Evolutionary conservation across 73 alveolate species (phyloP).

Genomic region (Symbiodinium pilosum): DNA sequence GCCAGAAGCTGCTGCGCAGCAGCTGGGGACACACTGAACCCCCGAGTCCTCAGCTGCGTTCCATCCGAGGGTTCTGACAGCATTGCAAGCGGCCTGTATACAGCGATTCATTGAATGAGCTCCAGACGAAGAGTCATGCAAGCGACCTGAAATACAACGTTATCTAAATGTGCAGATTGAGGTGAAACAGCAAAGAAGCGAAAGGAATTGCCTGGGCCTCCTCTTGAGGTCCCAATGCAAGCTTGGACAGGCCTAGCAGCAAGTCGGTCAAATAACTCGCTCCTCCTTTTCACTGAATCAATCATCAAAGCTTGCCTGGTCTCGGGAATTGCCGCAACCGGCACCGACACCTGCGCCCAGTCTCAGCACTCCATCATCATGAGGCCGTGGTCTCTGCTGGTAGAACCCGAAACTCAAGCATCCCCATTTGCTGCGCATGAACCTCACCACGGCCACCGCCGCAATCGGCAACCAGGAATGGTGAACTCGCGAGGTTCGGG

Average conservation of each 20-base stretch:
- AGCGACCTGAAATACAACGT: no score
- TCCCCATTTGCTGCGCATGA: not conserved
- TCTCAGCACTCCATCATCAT: not conserved
- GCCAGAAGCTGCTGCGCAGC: not conserved
- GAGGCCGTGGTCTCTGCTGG: not conserved
- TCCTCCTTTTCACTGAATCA: not conserved
- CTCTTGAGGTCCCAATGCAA: not conserved
- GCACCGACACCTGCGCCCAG: not conserved
- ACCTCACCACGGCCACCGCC: not conserved
- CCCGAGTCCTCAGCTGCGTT: not conserved
- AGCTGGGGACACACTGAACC: not conserved
- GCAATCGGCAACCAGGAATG: not conserved
- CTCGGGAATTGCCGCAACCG: not conserved
- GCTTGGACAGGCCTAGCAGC: not conserved
- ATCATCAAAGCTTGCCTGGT: not conserved
- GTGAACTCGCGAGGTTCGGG: not conserved
- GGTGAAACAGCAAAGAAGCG: no score
- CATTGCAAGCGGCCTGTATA: no score
- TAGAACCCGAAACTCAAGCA: not conserved
- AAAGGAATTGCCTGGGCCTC: not conserved
- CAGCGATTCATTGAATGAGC: no score
- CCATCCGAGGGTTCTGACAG: no score
- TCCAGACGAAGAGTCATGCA: no score
- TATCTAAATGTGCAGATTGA: no score
- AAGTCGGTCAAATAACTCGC: no score